Base-by-base conservation (phyloP, 2,329 filamentous ascomycete genomes). In the Trichoderma afroharzianum region DNA sequence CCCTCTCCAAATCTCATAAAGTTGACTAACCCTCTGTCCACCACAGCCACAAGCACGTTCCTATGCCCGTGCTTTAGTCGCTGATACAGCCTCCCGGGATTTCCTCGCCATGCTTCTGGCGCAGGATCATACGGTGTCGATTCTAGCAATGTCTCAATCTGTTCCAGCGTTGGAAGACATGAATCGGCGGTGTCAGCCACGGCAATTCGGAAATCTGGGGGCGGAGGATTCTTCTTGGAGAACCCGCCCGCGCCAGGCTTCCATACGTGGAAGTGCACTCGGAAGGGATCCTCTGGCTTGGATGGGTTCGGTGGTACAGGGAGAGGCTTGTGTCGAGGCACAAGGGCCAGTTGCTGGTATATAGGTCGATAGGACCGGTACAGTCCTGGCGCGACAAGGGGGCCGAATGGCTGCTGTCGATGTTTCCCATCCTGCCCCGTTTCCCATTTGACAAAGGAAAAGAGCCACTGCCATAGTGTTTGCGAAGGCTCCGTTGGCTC, bases 1-100 rank as follows among this genome's bases (percentile, higher is more conserved):
- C 90, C 90, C 83, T 98, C 94, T 1, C 88, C 90, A 72, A 98
- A 86, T 28, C 93, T 85, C 77, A 98, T 85, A 79, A 95, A 98
- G 80, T 95, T 98, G 59, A 95, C 92, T 26, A 98, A 87, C 0
- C 96, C 96, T 74, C 94, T 88, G 79, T 98, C 96, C 39, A 98
- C 94, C 2, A 98, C 88, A 0, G 95, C 96, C 28, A 99, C 80
- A 39, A 98, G 85, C 36, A 96, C 92, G 80, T 93, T 96, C 74
- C 93, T 88, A 79, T 92, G 90, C 2, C 94, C 96, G 77, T 97
- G 90, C 81, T 94, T 95, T 74, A 98, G 83, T 72, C 93, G 90
- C 77, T 91, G 88, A 78, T 97, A 96, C 74, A 95, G 81, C 78
- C 79, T 84, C 76, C 78, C 88, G 79, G 81, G 85, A 2, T 62